phyloP scores from a whole-genome alignment of 352 stramenopile genomes.

The Plasmopara viticola region DNA sequence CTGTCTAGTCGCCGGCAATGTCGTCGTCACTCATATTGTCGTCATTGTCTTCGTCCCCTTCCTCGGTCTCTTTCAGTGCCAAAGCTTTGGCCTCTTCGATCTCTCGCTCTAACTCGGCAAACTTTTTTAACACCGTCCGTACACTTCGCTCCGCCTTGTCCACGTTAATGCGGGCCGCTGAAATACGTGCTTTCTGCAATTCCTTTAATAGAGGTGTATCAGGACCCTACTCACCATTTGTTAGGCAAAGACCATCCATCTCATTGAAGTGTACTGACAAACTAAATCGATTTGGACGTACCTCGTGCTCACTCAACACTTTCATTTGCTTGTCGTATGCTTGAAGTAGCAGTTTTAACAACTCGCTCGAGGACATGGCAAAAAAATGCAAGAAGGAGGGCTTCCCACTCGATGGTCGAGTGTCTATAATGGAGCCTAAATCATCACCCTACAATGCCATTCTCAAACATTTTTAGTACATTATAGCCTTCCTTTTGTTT shows the following conservation, averaged over 20 bases:
- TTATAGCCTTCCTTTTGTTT: background rate
- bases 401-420: constrained; percentile 54
- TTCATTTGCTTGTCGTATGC: constrained; percentile 85
- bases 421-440: constrained; percentile 82
- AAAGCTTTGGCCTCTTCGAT: constrained; percentile 62
- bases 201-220: constrained; percentile 58
- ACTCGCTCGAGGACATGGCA: constrained; percentile 57
- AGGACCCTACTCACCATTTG: constrained; percentile 21
- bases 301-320: constrained; percentile 64
- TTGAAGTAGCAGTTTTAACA: constrained; percentile 64
- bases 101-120: constrained; percentile 60
- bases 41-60: constrained; percentile 29
- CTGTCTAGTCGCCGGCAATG: background rate
- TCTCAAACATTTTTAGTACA: background rate
- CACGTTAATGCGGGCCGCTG: constrained; percentile 47
- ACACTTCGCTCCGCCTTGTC: constrained; percentile 67
- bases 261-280: background rate
- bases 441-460: constrained; percentile 48
- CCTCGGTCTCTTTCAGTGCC: constrained; percentile 44
- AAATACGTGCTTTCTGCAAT: constrained; percentile 45
- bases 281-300: constrained; percentile 7
- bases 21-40: constrained; percentile 27
- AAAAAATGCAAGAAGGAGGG: constrained; percentile 84
- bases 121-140: constrained; percentile 64
- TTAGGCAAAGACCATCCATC: too few species aligned